A percentile compares a stretch with the other conserved stretches of the same genome.
Conservation (phyloP, 1,139 yeast species). For the Ogataea hybrid region DNA sequence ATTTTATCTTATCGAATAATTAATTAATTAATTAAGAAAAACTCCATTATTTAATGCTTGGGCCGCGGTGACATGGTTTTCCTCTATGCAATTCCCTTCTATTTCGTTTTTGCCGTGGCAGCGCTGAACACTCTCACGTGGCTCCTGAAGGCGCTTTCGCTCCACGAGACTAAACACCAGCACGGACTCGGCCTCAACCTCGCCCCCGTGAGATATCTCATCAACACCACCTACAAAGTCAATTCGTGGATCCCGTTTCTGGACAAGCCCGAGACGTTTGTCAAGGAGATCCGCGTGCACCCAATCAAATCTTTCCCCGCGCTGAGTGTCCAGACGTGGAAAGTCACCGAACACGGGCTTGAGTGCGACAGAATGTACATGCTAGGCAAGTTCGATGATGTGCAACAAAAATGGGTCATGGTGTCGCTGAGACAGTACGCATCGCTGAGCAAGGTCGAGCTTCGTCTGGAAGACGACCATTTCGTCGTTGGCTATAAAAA, state of each 20-base stretch:
- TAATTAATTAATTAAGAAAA: too few relatives aligned
- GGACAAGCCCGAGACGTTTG: not conserved
- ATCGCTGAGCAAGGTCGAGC: slow-evolving; percentile 13
- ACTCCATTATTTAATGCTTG: too few relatives aligned
- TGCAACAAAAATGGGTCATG: slow-evolving; percentile 11
- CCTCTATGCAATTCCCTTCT: too few relatives aligned
- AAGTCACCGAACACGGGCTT: slow-evolving; percentile 23
- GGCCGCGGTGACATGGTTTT: too few relatives aligned
- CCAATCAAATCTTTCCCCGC: slow-evolving; percentile 27
- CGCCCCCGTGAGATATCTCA: slow-evolving; percentile 1
- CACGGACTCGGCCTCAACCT: slow-evolving; percentile 10
- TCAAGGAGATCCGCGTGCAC: slow-evolving; percentile 18
- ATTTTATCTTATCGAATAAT: not conserved
- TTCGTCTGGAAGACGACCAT: slow-evolving; percentile 13
- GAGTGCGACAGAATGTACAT: slow-evolving; percentile 26
- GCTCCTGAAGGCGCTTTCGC: slow-evolving; percentile 2
- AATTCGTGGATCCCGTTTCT: slow-evolving; percentile 7
- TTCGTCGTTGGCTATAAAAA: slow-evolving; percentile 15
- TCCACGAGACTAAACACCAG: slow-evolving; percentile 15
- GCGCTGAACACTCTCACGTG: slow-evolving; percentile 4
- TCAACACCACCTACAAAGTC: slow-evolving; percentile 14
- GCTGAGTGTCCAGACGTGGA: slow-evolving; percentile 19
- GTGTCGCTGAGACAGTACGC: slow-evolving; percentile 22
- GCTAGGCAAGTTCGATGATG: slow-evolving; percentile 16
- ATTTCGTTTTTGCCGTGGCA: not conserved